Evolutionary conservation across 106 monocot genomes (phyloP), one percentile per base, ranked within the genome.

Genomic region (Dendrobium officinale): DNA sequence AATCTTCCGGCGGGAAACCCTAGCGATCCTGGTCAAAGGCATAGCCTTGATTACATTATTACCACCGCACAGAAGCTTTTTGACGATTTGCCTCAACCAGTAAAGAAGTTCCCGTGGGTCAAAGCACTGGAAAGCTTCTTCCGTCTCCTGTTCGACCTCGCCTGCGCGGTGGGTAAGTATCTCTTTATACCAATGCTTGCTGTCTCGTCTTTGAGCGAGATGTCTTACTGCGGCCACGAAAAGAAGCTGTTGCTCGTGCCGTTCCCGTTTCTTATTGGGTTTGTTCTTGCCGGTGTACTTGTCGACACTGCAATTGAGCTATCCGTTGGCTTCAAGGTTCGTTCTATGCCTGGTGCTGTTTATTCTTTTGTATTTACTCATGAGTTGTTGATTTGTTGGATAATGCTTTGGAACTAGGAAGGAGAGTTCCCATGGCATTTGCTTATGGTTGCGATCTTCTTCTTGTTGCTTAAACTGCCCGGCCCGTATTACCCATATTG

Each of bases 161-260:
- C 77, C 67, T 4, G 56, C 9, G 64, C 80, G 1, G 94, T 95
- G 6, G 80, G 42, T 0, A 95, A 88, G 82, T 95, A 84, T 42
- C 88, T 95, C n/a, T 82, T 42, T 37, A 13, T 90, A 20, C 92
- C 94, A 4, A 22, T 92, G 26, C 85, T 95, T 40, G 88, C 82
- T 20, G 11, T 95, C 11, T 87, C 94, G 1, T 92, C 90, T 9
- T 58, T 95, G 48, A 90, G 94, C 31, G 94, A 95, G 85, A 92
- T 95, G 91, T 95, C 94, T 15, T 95, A 91, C 49, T 95, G 91
- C 67, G 91, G 89, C 8, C 91, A 92, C 51, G 88, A 95, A 47
- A 89, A 82, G 83, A 91, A 92, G 77, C 79, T 95, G 94, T 19
- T 47, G 1, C 16, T 87, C 47, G 83, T 95, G 29, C 91, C 91